Conservation (phyloP, 768 basidiomycete genomes). For the Trametes punicea region DNA sequence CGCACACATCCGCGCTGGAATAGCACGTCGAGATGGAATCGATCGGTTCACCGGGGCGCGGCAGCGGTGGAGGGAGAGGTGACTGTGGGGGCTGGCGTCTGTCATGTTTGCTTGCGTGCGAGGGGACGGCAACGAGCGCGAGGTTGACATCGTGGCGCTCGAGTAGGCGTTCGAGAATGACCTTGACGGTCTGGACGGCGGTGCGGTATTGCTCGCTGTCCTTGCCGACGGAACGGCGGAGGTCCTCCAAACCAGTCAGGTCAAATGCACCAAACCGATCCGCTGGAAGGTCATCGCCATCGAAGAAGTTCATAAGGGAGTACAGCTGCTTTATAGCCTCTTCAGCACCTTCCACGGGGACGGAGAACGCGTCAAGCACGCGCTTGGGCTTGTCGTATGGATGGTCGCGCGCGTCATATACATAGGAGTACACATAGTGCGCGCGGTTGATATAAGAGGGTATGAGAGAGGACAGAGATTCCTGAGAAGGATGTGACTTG, state of each 20-base stretch:
- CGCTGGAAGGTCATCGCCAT: slow-evolving; percentile 40
- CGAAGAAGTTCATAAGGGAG: slow-evolving; percentile 52
- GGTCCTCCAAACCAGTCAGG: slow-evolving; percentile 45
- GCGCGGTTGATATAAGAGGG: slow-evolving; percentile 60
- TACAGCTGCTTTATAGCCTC: slow-evolving; percentile 41
- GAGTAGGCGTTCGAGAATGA: slow-evolving; percentile 44
- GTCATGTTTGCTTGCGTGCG: slow-evolving; percentile 29
- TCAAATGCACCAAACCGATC: slow-evolving; percentile 61
- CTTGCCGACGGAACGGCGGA: slow-evolving; percentile 46
- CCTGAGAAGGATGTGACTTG: slow-evolving; percentile 29
- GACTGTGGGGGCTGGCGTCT: slow-evolving; percentile 10
- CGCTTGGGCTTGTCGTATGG: slow-evolving; percentile 27
- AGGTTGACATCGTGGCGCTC: slow-evolving; percentile 41
- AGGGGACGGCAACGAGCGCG: slow-evolving; percentile 51
- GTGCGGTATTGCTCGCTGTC: slow-evolving; percentile 53
- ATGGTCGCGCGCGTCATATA: slow-evolving; percentile 41
- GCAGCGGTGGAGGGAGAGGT: slow-evolving; percentile 29
- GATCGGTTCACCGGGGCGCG: slow-evolving; percentile 47
- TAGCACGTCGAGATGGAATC: slow-evolving; percentile 64
- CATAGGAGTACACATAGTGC: slow-evolving; percentile 49
- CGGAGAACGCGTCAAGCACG: slow-evolving; percentile 41
- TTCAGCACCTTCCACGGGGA: slow-evolving; percentile 37
- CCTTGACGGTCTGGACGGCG: slow-evolving; percentile 45
- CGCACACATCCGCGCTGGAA: slow-evolving; percentile 49
- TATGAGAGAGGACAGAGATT: slow-evolving; percentile 50